Conservation (phyloP, 805 yeast species). For the Grigorovia humatica region DNA sequence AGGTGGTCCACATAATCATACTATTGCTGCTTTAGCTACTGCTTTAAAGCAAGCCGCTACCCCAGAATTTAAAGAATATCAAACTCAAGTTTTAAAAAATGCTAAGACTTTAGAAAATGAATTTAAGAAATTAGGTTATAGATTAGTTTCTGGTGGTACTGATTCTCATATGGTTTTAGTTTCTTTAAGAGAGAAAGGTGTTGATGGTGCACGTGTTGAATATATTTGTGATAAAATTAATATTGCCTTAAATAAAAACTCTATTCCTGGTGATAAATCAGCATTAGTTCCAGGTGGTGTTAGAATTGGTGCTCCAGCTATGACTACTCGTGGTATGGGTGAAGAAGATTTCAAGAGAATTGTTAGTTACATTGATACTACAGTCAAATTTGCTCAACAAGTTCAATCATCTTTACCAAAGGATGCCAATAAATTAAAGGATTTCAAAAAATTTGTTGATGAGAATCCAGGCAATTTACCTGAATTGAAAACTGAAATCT, state of each 20-base stretch:
- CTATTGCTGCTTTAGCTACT: conserved; percentile 93
- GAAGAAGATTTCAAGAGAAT: conserved; percentile 76
- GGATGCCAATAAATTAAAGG: conserved; percentile 92
- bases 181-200: conserved; percentile 75
- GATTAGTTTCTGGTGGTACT: conserved; percentile 87
- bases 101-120: conserved; percentile 75
- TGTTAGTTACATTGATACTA: conserved; percentile 69
- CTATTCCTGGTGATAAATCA: conserved; percentile 95
- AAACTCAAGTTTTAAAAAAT: conserved; percentile 75
- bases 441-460: conserved; percentile 77
- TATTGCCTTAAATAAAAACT: conserved; percentile 94
- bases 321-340: conserved; percentile 94
- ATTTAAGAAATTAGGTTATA: conserved; percentile 63
- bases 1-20: conserved; percentile 99
- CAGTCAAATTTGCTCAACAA: conserved; percentile 64
- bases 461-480: conserved; percentile 61
- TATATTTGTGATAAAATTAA: conserved; percentile 88
- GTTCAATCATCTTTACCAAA: conserved; percentile 74
- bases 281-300: conserved; percentile 96
- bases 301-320: conserved; percentile 97
- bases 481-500: conserved; percentile 64
- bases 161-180: conserved; percentile 95
- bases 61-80: conserved; percentile 87
- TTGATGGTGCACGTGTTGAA: conserved; percentile 96
- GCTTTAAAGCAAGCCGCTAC: conserved; percentile 90